Percentiles rank a stretch among this genome's conserved stretches.
phyloP scores from a whole-genome alignment of 2,329 filamentous ascomycete genomes.

The Coniella vitis region DNA sequence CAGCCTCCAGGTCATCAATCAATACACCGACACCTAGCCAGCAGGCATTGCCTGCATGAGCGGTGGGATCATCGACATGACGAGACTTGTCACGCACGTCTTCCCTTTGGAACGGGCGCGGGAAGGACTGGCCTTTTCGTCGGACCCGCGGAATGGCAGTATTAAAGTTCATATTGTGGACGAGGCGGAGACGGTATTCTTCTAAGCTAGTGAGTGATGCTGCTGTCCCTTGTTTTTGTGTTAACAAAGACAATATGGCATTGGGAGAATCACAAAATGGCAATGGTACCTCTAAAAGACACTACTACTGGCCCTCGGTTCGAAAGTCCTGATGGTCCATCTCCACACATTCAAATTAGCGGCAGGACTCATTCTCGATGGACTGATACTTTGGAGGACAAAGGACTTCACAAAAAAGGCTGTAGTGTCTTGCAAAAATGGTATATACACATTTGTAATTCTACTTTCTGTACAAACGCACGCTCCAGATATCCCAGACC shows the following conservation, averaged over 20 bases:
- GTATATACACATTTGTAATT: no score
- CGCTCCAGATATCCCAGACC: no score
- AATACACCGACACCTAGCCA: slow-evolving; percentile 65
- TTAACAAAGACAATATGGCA: not conserved
- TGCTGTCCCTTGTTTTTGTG: not conserved
- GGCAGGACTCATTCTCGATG: no score
- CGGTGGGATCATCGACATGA: slow-evolving; percentile 54
- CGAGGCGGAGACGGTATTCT: slow-evolving; percentile 23
- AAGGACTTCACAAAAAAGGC: no score
- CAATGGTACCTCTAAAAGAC: no score
- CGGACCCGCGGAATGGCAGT: slow-evolving; percentile 44
- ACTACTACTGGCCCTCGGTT: no score
- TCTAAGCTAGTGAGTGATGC: not conserved
- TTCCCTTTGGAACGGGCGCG: slow-evolving; percentile 56
- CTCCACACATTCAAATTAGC: no score
- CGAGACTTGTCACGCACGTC: slow-evolving; percentile 55
- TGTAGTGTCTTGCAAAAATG: no score
- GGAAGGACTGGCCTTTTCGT: slow-evolving; percentile 48
- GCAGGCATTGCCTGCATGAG: slow-evolving; percentile 54
- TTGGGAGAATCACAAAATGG: no score
- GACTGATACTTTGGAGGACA: no score
- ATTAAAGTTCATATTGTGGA: slow-evolving; percentile 58
- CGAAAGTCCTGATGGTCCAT: no score
- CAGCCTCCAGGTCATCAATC: slow-evolving; percentile 63
- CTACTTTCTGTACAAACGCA: no score